Percentiles rank a stretch among this genome's conserved stretches.
Conservation (phyloP, 2,329 filamentous ascomycete genomes). For the Helotiales sp. region DNA sequence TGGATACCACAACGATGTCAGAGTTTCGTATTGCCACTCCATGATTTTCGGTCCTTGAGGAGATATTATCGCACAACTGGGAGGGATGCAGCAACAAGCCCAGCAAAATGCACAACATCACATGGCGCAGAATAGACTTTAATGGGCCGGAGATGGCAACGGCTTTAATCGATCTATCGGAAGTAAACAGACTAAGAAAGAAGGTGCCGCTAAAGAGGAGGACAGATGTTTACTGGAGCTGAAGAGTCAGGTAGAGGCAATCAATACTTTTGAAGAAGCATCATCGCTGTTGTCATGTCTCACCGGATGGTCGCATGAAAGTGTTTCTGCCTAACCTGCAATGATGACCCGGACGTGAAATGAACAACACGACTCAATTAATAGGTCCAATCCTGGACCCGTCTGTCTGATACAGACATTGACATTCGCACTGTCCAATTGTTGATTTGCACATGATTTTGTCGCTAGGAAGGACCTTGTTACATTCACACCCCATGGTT, state of each 20-base stretch:
- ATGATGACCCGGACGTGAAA: background rate
- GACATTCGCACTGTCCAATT: constrained; percentile 2
- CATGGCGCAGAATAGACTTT: too few relatives aligned
- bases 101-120: too few relatives aligned
- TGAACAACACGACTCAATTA: constrained; percentile 11
- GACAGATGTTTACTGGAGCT: constrained; percentile 28
- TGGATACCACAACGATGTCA: constrained; percentile 23
- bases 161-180: constrained; percentile 19
- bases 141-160: constrained; percentile 24
- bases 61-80: constrained; percentile 25
- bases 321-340: background rate
- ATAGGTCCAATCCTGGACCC: background rate
- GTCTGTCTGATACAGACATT: constrained; percentile 2
- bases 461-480: constrained; percentile 13
- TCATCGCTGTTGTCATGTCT: background rate
- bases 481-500: constrained; percentile 17
- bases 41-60: constrained; percentile 29
- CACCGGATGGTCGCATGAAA: constrained; percentile 4
- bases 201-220: constrained; percentile 24
- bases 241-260: constrained; percentile 10
- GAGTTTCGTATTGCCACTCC: constrained; percentile 28
- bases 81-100: too few relatives aligned
- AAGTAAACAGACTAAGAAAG: constrained; percentile 25
- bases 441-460: constrained; percentile 9
- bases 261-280: background rate